These are phyloP conservation scores for Yamadazyma buinensis DNA, from an alignment of 1,139 yeast genomes.

Conservation along the genomic window DNA sequence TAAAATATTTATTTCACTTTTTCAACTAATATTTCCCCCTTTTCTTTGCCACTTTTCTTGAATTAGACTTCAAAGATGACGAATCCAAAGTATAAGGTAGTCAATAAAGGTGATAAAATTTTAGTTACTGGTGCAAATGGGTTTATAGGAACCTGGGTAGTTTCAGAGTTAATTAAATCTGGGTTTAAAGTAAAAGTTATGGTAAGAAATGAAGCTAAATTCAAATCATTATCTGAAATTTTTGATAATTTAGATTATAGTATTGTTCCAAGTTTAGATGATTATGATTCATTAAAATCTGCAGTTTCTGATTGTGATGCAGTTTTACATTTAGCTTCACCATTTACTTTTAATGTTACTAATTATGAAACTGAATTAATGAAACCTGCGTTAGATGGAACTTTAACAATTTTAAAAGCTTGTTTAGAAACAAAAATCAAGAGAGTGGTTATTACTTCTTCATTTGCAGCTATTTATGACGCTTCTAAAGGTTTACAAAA, in stretches of 20 bases:
- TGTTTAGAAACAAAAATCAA: conserved; percentile 19
- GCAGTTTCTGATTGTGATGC: conserved; percentile 46
- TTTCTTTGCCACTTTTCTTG: too few species aligned
- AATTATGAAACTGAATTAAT: conserved; percentile 16
- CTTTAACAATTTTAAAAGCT: conserved; percentile 20
- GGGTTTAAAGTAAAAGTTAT: conserved; percentile 54
- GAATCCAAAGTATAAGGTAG: conserved; percentile 11
- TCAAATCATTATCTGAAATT: conserved; percentile 27
- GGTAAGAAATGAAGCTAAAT: conserved; percentile 51
- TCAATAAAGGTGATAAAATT: conserved; percentile 10
- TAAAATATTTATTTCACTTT: too few species aligned
- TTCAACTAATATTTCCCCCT: too few species aligned
- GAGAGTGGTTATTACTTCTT: conserved; percentile 26
- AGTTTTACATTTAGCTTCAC: conserved; percentile 46
- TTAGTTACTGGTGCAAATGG: conserved; percentile 39
- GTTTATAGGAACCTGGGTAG: conserved; percentile 33
- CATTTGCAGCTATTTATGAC: conserved; percentile 19
- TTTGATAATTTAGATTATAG: conserved; percentile 26
- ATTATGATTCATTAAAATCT: conserved; percentile 48
- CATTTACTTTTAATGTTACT: conserved; percentile 16
- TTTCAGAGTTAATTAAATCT: conserved; percentile 20
- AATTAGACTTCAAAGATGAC: conserved; percentile 11
- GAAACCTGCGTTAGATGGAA: conserved; percentile 20
- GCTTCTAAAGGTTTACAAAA: conserved; percentile 11
- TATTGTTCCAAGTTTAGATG: conserved; percentile 48